Base-by-base conservation (phyloP, 441 rosid genomes). In the Pelargonium australe region DNA sequence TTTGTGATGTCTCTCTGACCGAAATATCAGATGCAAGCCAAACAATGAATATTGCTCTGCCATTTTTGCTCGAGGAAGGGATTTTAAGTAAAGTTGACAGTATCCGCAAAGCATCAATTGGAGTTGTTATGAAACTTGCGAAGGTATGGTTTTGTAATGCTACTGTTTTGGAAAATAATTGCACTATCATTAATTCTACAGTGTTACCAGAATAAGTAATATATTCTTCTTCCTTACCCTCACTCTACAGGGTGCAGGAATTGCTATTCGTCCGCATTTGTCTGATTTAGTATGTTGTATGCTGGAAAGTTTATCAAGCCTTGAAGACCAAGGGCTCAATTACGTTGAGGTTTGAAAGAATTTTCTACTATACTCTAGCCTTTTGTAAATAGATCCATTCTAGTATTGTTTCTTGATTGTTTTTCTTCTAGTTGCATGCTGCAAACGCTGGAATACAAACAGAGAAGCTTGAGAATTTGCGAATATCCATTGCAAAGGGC, bases 221-320 rank as follows among this genome's bases (percentile, higher is more conserved):
- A 60, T 60, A 60, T 60, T 60, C 12, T 23, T 31, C 10, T 60
- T 60, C 28, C 64, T 62, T 62, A 62, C 25, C 65, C 41, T 40
- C 40, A 23, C 13, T 73, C 71, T 72, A 51, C 78, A 94, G 99
- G 96, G 97, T 77, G 99, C 99, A 47, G 98, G 99, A 64, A 47
- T 84, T 71, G 90, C 97, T 60, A 85, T 95, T 71, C 96, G 98
- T 78, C 92, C 98, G 60, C 96, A 95, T 81, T 73, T 91, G 77
- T 75, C 99, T 37, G 95, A 95, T 77, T 80, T 95, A 75, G 96
- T 95, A 65, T 95, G 95, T 68, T 95, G 99, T 86, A 95, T 92
- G 99, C 85, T 95, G 83, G 99, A 95, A 89, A 87, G 99, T 81
- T 86, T 95, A 77, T 92, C 99, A 67, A 92, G 98, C 83, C 96